Evolutionary conservation across 1,284 basidiomycete species (phyloP), one percentile per base, ranked within the genome.

Genomic region (Melampsora americana): DNA sequence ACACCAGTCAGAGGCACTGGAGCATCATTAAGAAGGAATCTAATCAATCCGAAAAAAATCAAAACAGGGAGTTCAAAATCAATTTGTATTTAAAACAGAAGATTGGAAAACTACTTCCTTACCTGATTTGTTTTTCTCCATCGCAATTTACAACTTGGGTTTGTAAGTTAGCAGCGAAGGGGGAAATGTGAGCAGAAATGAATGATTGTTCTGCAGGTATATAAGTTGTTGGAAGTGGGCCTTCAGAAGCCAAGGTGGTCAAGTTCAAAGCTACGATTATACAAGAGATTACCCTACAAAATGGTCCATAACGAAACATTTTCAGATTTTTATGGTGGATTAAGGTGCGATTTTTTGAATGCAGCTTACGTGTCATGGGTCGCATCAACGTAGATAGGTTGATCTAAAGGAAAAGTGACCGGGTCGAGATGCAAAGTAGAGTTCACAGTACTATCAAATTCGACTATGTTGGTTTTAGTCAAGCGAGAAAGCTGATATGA

Each of bases 341-440:
- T 56, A 5, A n/a, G n/a, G 53, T 56, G n/a, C 1, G 53, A 56
- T 56, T 28, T 48, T 81, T 82, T 64, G 5, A 79, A 77, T 28
- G 39, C 59, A 39, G 26, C 72, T 46, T 23, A 76, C 74, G 79
- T 79, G 65, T 92, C 91, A 77, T 92, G 90, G 0, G 91, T 92
- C 0, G 91, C 90, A 81, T 93, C 92, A 4, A 92, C 92, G 79
- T 93, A 95, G 50, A 95, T 84, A 77, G 86, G 87, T 79, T 95
- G 89, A 68, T 88, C 85, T 5, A 94, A 85, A 4, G 93, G 93
- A 88, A 93, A 94, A 0, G 88, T 91, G 32, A 86, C 85, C 0
- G 86, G 83, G 80, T 88, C 87, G 74, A 88, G 86, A 79, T 92
- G 86, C 39, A 94, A 85, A 0, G 93, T 95, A 7, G 87, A 85